phyloP scores from a whole-genome alignment of 345 rosid species.

The Arabidopsis arenosa region DNA sequence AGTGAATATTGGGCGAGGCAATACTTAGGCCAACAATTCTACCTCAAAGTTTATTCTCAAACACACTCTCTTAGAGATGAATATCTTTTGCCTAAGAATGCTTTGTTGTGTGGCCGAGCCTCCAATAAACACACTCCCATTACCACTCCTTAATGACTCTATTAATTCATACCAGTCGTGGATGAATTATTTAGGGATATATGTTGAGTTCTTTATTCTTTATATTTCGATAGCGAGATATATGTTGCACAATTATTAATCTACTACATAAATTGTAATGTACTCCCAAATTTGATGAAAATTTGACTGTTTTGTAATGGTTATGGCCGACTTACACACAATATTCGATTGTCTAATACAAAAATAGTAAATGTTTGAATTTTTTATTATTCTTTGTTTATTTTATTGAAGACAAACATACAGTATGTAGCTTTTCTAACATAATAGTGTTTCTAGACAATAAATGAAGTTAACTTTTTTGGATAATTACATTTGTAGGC shows the following conservation, averaged over 20 bases:
- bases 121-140: constrained; percentile 4
- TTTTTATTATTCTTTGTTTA: too few relatives aligned
- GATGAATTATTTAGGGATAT: not conserved
- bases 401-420: too few relatives aligned
- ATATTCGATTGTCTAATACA: not conserved
- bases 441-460: too few relatives aligned
- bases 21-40: constrained; percentile 90
- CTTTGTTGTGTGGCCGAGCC: constrained; percentile 83
- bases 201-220: not conserved
- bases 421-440: too few relatives aligned
- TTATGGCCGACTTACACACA: not conserved
- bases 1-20: constrained; percentile 89
- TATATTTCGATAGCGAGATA: not conserved
- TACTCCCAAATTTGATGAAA: not conserved
- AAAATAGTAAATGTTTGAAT: too few relatives aligned
- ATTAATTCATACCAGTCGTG: not conserved
- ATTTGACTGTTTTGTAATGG: not conserved
- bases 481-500: too few relatives aligned
- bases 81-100: constrained; percentile 71
- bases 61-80: constrained; percentile 72
- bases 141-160: not conserved
- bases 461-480: not conserved
- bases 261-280: not conserved
- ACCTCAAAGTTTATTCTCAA: constrained; percentile 67
- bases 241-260: not conserved